A percentile compares a stretch with the other conserved stretches of the same genome.
These are phyloP conservation scores for Tuber magnatum DNA, from an alignment of 495 filamentous ascomycete species.

Conservation along the genomic window DNA sequence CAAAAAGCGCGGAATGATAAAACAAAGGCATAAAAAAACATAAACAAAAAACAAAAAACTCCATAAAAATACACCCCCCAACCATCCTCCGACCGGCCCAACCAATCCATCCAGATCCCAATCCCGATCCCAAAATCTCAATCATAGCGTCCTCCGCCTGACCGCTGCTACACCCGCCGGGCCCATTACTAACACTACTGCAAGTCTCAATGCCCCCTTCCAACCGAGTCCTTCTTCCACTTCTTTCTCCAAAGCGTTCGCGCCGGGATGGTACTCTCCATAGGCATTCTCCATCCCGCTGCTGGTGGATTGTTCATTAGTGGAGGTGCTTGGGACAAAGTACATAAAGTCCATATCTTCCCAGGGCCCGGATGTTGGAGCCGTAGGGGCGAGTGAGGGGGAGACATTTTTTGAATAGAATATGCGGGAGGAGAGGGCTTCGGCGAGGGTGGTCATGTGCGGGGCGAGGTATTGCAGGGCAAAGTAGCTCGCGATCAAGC, in stretches of 20 bases:
- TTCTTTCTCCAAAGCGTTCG: constrained; percentile 10
- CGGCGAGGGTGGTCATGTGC: constrained; percentile 6
- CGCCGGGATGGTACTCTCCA: constrained; percentile 20
- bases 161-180: constrained; percentile 26
- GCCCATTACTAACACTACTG: constrained; percentile 12
- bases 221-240: constrained; percentile 21
- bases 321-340: constrained; percentile 20
- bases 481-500: constrained; percentile 21
- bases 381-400: not conserved
- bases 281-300: constrained; percentile 20
- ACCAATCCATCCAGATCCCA: not conserved
- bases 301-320: not conserved
- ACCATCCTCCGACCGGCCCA: not conserved
- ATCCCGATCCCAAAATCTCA: constrained; percentile 8
- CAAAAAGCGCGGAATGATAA: constrained; percentile 25
- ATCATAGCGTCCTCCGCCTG: constrained; percentile 27
- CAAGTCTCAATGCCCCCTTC: constrained; percentile 20
- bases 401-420: not conserved
- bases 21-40: constrained; percentile 7
- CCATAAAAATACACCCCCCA: constrained; percentile 25
- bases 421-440: constrained; percentile 10
- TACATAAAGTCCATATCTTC: constrained; percentile 34
- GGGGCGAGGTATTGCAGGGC: constrained; percentile 12
- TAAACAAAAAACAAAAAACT: constrained; percentile 17
- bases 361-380: constrained; percentile 10